phyloP scores from a whole-genome alignment of 331 rosid genomes.

The Malus hybrid region DNA sequence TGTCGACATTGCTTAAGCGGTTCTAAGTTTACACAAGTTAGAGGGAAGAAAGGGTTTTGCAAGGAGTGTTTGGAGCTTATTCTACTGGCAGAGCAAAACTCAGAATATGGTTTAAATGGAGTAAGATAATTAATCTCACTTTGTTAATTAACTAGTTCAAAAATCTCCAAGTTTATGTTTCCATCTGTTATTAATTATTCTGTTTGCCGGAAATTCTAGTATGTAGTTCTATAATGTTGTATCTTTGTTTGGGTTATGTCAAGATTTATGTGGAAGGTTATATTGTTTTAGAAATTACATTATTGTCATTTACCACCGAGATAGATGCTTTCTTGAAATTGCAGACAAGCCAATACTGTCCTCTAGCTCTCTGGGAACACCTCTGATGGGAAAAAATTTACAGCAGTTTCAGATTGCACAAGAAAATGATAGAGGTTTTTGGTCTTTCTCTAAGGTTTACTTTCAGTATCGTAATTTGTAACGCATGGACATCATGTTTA shows the following conservation, averaged over 20 bases:
- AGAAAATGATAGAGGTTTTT: not conserved
- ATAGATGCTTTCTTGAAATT: not conserved
- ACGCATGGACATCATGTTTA: not conserved
- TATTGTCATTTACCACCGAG: not conserved
- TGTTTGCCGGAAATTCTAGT: not conserved
- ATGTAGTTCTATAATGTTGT: not conserved
- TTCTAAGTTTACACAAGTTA: conserved; percentile 24
- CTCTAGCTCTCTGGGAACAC: not conserved
- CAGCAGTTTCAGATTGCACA: not conserved
- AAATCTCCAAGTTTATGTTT: not conserved
- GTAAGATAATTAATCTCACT: conserved; percentile 24
- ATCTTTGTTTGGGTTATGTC: not conserved
- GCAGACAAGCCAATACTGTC: not conserved
- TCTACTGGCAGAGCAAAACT: conserved; percentile 39
- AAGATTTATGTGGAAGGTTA: not conserved
- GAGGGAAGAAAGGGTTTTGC: conserved; percentile 44
- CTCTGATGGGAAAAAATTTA: not conserved
- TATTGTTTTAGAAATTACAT: not conserved
- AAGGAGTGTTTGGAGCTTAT: conserved; percentile 39
- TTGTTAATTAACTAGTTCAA: not conserved
- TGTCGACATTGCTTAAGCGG: conserved; percentile 32
- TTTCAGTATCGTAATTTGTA: not conserved
- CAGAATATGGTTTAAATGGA: conserved; percentile 44
- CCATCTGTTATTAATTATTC: not conserved
- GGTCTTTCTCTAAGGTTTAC: not conserved